Evolutionary conservation across 192 early-diverging fungal species (phyloP).

Genomic region (Phlyctochytrium planicorne): DNA sequence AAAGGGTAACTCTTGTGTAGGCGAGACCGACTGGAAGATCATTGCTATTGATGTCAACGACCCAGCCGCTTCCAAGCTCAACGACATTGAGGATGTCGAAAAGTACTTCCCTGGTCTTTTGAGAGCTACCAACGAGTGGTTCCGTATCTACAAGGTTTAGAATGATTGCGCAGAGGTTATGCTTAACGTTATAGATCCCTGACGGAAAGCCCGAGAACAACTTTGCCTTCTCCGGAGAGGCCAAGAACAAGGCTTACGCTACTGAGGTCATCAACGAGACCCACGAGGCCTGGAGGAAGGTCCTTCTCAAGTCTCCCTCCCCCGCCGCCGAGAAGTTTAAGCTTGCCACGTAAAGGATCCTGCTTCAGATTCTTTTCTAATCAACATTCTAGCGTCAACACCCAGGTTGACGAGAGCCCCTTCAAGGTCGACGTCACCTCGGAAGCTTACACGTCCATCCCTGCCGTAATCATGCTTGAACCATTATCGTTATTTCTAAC

Average conservation of each 20-base stretch:
- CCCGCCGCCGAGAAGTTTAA: constrained; percentile 70
- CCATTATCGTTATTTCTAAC: too few species aligned
- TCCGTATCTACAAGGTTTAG: constrained; percentile 93
- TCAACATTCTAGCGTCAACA: constrained; percentile 43
- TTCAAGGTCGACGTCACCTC: constrained; percentile 62
- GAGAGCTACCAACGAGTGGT: constrained; percentile 98
- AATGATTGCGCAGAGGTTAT: background rate
- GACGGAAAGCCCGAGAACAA: constrained; percentile 99
- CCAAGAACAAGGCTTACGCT: constrained; percentile 80
- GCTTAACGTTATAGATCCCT: constrained; percentile 62
- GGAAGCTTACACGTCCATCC: constrained; percentile 61
- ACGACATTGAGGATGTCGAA: constrained; percentile 99
- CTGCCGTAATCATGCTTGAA: constrained; percentile 19
- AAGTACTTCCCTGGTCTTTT: constrained; percentile 94
- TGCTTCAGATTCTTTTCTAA: constrained; percentile 7
- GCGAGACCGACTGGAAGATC: constrained; percentile 99
- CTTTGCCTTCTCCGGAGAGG: constrained; percentile 91
- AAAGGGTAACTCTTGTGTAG: background rate
- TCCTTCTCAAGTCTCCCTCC: constrained; percentile 68
- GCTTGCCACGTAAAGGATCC: constrained; percentile 65
- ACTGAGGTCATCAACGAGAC: constrained; percentile 88
- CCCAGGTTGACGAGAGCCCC: constrained; percentile 72
- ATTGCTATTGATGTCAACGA: constrained; percentile 98
- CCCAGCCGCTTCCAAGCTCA: constrained; percentile 94
- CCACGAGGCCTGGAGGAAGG: constrained; percentile 87